Evolutionary conservation across 768 basidiomycete species (phyloP).

Genomic region (Cystofilobasidium capitatum): DNA sequence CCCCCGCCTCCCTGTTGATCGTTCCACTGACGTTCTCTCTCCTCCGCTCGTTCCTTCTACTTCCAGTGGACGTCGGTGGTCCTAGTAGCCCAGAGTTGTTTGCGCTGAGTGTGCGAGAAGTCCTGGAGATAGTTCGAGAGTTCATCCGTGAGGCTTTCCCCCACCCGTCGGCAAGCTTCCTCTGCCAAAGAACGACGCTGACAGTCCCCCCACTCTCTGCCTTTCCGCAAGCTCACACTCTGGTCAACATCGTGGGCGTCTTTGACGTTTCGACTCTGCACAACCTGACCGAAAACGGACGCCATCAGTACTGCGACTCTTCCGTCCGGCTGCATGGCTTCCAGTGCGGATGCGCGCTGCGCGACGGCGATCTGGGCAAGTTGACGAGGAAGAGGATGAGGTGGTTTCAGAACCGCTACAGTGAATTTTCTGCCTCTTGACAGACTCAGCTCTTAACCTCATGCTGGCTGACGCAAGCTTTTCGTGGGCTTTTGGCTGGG

Average conservation of each 20-base stretch:
- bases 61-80: conserved; percentile 7
- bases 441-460: no score
- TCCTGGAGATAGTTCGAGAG: conserved; percentile 21
- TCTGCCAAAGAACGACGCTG: neutral
- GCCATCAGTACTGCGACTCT: conserved; percentile 12
- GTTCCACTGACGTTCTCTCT: neutral
- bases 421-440: conserved; percentile 7
- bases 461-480: neutral
- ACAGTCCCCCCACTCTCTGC: no score
- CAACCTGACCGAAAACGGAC: conserved; percentile 14
- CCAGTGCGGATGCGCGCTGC: conserved; percentile 18
- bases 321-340: conserved; percentile 1
- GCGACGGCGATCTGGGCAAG: conserved; percentile 17
- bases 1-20: neutral
- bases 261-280: conserved; percentile 24
- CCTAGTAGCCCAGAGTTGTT: conserved; percentile 19
- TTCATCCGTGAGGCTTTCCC: conserved; percentile 13
- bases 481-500: neutral
- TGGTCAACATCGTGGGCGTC: conserved; percentile 27
- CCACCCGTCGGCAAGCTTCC: no score
- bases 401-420: neutral
- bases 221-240: conserved; percentile 9
- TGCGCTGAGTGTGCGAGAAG: conserved; percentile 14
- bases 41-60: neutral
- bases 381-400: conserved; percentile 16